Evolutionary conservation across 768 basidiomycete species (phyloP).

Genomic region (Lentinula sp.): DNA sequence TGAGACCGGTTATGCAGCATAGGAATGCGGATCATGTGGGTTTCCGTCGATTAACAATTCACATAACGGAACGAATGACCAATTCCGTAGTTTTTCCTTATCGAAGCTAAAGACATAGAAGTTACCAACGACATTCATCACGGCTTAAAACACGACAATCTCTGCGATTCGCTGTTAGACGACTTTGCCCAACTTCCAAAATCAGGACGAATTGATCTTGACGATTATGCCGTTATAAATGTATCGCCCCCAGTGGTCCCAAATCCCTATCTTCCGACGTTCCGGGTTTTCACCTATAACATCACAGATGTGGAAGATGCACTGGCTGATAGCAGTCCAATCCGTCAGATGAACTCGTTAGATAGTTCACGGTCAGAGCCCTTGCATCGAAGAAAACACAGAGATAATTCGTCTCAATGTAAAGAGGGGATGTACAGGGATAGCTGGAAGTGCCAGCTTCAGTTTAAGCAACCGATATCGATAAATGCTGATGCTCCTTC

Average conservation of each 20-base stretch:
- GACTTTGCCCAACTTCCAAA: slow-evolving; percentile 65
- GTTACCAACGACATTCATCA: slow-evolving; percentile 18
- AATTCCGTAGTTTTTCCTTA: slow-evolving; percentile 44
- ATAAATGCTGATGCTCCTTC: slow-evolving; percentile 65
- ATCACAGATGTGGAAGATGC: slow-evolving; percentile 32
- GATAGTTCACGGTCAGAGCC: slow-evolving; percentile 24
- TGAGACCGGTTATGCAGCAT: slow-evolving; percentile 36
- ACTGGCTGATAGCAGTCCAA: slow-evolving; percentile 1
- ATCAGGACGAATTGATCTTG: slow-evolving; percentile 45
- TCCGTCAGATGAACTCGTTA: slow-evolving; percentile 16
- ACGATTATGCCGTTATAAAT: slow-evolving; percentile 71
- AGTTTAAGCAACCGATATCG: slow-evolving; percentile 54
- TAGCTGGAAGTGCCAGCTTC: slow-evolving; percentile 60
- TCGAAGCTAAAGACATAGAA: slow-evolving; percentile 49
- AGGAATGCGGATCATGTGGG: slow-evolving; percentile 82
- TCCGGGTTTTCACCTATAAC: slow-evolving; percentile 82
- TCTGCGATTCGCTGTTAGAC: slow-evolving; percentile 53
- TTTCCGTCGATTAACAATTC: slow-evolving; percentile 3
- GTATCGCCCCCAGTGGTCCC: slow-evolving; percentile 81
- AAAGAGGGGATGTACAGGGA: slow-evolving; percentile 44
- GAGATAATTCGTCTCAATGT: slow-evolving; percentile 41
- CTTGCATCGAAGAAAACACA: slow-evolving; percentile 39
- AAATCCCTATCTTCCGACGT: slow-evolving; percentile 78
- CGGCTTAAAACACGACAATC: slow-evolving; percentile 18
- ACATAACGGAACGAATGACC: slow-evolving; percentile 7